Percentiles rank a stretch among this genome's conserved stretches.
Conservation (phyloP, 495 filamentous ascomycete genomes). For the Mycothermus thermophilus region DNA sequence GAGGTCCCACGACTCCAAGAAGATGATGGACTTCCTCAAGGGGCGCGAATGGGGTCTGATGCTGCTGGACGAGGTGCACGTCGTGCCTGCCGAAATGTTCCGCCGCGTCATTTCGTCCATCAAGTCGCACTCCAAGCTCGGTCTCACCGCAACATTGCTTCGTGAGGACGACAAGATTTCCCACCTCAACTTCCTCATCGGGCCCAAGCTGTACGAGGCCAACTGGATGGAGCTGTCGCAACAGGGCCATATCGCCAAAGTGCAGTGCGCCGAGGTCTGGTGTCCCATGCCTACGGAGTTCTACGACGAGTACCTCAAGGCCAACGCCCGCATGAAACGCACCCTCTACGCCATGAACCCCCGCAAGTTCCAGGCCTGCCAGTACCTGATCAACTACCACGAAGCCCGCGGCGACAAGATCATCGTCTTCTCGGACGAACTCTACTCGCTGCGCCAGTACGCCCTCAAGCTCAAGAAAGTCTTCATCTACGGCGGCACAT, state of each 20-base stretch:
- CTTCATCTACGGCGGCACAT: slow-evolving; percentile 87
- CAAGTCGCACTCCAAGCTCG: slow-evolving; percentile 91
- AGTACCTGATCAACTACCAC: slow-evolving; percentile 96
- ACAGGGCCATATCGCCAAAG: slow-evolving; percentile 91
- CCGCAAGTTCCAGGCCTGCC: slow-evolving; percentile 88
- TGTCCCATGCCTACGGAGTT: slow-evolving; percentile 99
- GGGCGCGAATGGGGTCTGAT: slow-evolving; percentile 95
- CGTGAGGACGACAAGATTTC: slow-evolving; percentile 97
- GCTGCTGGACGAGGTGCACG: slow-evolving; percentile 97
- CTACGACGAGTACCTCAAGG: slow-evolving; percentile 75
- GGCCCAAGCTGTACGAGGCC: slow-evolving; percentile 93
- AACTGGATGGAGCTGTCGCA: slow-evolving; percentile 99
- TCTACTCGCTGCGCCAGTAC: slow-evolving; percentile 81
- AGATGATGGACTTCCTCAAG: slow-evolving; percentile 94
- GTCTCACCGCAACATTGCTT: slow-evolving; percentile 84
- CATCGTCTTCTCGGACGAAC: slow-evolving; percentile 97
- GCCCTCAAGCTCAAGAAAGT: slow-evolving; percentile 74
- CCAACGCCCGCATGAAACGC: slow-evolving; percentile 38
- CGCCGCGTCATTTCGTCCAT: slow-evolving; percentile 81
- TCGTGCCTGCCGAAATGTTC: slow-evolving; percentile 93
- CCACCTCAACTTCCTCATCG: slow-evolving; percentile 94
- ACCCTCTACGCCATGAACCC: slow-evolving; percentile 97
- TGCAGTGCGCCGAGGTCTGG: slow-evolving; percentile 98
- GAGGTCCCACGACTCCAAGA: slow-evolving; percentile 80
- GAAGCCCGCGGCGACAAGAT: slow-evolving; percentile 94